phyloP scores from a whole-genome alignment of 164 flowering plant species.

The Macadamia integrifolia region DNA sequence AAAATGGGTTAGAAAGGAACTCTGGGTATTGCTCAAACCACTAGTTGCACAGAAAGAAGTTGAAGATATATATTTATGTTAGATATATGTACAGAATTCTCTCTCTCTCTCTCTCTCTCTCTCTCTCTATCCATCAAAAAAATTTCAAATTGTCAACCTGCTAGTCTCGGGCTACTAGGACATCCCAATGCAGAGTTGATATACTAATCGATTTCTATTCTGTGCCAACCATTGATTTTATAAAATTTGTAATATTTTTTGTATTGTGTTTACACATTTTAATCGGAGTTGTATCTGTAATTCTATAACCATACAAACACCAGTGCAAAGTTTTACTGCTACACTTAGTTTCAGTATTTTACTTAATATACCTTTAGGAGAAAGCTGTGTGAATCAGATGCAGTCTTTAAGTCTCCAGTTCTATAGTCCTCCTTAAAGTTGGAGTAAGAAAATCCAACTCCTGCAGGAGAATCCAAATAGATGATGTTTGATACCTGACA shows the following conservation, averaged over 20 bases:
- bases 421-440: constrained; percentile 40
- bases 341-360: neutral
- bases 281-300: neutral
- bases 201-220: too few relatives aligned
- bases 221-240: too few relatives aligned
- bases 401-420: constrained; percentile 52
- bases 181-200: too few relatives aligned
- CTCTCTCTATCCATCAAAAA: too few relatives aligned
- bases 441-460: constrained; percentile 92
- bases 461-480: constrained; percentile 55
- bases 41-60: constrained; percentile 11
- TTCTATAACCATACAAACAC: too few relatives aligned
- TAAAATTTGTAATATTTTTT: too few relatives aligned
- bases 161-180: too few relatives aligned
- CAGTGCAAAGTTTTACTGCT: too few relatives aligned
- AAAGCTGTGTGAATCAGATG: constrained; percentile 39
- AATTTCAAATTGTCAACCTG: too few relatives aligned
- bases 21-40: constrained; percentile 32
- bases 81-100: too few relatives aligned
- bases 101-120: too few relatives aligned
- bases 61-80: neutral
- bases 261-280: too few relatives aligned
- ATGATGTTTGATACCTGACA: constrained; percentile 61
- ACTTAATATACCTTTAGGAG: constrained; percentile 61
- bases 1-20: constrained; percentile 68